These are phyloP conservation scores for Juncus inflexus DNA, from an alignment of 176 grass and related monocot genomes.

Conservation along the genomic window DNA sequence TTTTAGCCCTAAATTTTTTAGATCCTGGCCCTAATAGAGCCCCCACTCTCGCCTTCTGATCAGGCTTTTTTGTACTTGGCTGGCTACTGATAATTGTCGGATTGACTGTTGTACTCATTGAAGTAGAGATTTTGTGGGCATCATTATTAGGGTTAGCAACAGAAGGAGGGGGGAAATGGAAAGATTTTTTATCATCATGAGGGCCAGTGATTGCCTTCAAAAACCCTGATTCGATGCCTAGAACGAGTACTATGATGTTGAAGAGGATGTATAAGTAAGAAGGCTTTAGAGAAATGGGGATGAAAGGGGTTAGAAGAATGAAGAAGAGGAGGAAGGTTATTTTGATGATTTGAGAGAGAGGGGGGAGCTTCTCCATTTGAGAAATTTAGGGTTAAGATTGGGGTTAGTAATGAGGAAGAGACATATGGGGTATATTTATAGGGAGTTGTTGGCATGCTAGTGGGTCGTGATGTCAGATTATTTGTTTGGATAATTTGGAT, in stretches of 20 bases:
- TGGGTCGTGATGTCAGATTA: not conserved
- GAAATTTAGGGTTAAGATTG: not conserved
- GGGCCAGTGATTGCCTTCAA: conserved; percentile 32
- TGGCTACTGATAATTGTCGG: not conserved
- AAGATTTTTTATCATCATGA: conserved; percentile 32
- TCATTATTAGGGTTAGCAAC: not conserved
- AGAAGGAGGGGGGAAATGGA: not conserved
- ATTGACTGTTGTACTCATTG: not conserved
- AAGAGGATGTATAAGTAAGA: conserved; percentile 70
- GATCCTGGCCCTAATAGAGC: not conserved
- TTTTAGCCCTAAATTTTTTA: conserved; percentile 7
- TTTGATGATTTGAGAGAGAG: conserved; percentile 42
- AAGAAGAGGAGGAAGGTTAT: conserved; percentile 36
- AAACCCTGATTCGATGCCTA: conserved; percentile 55
- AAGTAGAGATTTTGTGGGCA: not conserved
- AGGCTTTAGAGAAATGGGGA: conserved; percentile 41
- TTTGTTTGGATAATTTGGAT: conserved; percentile 23
- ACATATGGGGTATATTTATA: conserved; percentile 18
- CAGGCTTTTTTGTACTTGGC: not conserved
- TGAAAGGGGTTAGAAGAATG: conserved; percentile 34
- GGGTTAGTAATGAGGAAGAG: conserved; percentile 7
- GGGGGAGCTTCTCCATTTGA: conserved; percentile 27
- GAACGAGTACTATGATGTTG: conserved; percentile 52
- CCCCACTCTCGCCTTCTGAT: not conserved
- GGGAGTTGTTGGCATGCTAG: not conserved